These are phyloP conservation scores for Collybia sordida DNA, from an alignment of 768 basidiomycete genomes.

Conservation along the genomic window DNA sequence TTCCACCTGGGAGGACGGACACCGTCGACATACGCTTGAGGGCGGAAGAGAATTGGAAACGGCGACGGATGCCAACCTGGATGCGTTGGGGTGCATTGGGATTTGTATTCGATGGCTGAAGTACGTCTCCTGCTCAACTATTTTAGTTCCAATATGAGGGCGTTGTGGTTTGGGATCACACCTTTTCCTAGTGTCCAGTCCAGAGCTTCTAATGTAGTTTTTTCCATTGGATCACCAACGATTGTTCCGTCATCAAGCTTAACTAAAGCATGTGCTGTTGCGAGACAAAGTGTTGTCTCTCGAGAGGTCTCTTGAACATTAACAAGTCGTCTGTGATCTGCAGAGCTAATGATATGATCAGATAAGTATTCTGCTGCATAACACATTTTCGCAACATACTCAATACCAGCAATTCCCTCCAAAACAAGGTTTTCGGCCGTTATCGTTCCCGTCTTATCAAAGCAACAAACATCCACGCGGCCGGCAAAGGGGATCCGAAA, in stretches of 20 bases:
- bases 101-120: slow-evolving; percentile 50
- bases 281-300: slow-evolving; percentile 85
- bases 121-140: slow-evolving; percentile 54
- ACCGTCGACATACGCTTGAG: slow-evolving; percentile 98
- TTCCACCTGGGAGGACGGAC: slow-evolving; percentile 59
- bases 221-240: slow-evolving; percentile 99
- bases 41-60: slow-evolving; percentile 97
- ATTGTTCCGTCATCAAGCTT: slow-evolving; percentile 90
- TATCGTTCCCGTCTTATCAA: slow-evolving; percentile 99
- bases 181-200: slow-evolving; percentile 84
- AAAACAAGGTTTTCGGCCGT: slow-evolving; percentile 94
- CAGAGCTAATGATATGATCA: slow-evolving; percentile 39
- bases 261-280: slow-evolving; percentile 94
- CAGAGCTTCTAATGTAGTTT: slow-evolving; percentile 88
- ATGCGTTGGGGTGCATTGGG: slow-evolving; percentile 55
- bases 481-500: slow-evolving; percentile 97
- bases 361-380: slow-evolving; percentile 1
- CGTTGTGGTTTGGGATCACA: slow-evolving; percentile 18
- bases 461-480: slow-evolving; percentile 96
- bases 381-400: slow-evolving; percentile 51
- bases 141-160: no score
- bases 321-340: slow-evolving; percentile 65
- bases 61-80: slow-evolving; percentile 74
- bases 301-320: slow-evolving; percentile 73
- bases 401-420: slow-evolving; percentile 89